A percentile compares a stretch with the other conserved stretches of the same genome.
phyloP scores from a whole-genome alignment of 1,284 basidiomycete species.

The Cryptococcus depauperatus region DNA sequence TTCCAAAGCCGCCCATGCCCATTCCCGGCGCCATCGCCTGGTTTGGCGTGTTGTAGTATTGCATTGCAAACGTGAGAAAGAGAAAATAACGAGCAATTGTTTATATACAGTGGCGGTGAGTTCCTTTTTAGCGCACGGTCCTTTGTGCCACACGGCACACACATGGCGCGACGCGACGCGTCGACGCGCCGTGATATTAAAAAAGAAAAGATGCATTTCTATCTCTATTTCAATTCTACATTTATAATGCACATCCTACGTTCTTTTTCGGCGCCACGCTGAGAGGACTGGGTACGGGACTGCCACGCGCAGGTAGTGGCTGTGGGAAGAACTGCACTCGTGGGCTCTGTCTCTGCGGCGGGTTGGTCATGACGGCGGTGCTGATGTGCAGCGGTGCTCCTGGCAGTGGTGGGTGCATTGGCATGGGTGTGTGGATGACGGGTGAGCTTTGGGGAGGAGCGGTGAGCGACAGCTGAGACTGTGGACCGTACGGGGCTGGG shows the following conservation, averaged over 20 bases:
- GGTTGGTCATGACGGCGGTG: neutral
- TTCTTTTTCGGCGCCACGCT: too few relatives aligned
- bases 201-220: too few relatives aligned
- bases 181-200: too few relatives aligned
- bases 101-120: too few relatives aligned
- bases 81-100: too few relatives aligned
- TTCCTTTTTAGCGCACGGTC: too few relatives aligned
- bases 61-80: conserved; percentile 3
- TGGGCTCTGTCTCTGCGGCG: neutral
- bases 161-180: too few relatives aligned
- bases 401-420: neutral
- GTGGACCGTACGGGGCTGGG: neutral
- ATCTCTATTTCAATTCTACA: too few relatives aligned
- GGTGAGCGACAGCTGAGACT: neutral
- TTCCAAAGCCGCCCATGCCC: neutral
- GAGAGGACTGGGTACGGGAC: neutral
- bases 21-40: conserved; percentile 1
- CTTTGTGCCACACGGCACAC: too few relatives aligned
- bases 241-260: too few relatives aligned
- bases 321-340: conserved; percentile 1
- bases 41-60: conserved; percentile 12
- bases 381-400: neutral
- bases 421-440: neutral
- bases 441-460: neutral
- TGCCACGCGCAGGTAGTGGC: neutral